phyloP scores from a whole-genome alignment of 2,329 filamentous ascomycete genomes.

The Geosmithia putterillii region DNA sequence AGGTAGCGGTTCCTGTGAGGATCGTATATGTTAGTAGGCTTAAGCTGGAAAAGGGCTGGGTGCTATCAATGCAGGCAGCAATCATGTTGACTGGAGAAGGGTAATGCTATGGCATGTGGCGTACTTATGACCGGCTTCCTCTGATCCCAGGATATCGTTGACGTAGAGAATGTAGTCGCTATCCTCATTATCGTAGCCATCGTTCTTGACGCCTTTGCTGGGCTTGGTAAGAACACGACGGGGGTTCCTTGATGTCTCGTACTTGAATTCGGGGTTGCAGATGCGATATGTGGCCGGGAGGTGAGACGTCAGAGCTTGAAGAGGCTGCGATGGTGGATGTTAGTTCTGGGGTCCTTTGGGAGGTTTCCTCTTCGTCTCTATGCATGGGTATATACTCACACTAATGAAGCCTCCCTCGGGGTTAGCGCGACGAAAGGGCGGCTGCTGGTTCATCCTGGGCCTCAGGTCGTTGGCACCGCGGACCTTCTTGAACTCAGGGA shows the following conservation, averaged over 20 bases:
- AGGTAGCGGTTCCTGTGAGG: slow-evolving; percentile 72
- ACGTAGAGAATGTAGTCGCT: slow-evolving; percentile 99
- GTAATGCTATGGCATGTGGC: slow-evolving; percentile 13
- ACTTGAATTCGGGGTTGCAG: slow-evolving; percentile 96
- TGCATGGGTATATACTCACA: slow-evolving; percentile 39
- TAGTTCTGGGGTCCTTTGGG: slow-evolving; percentile 4
- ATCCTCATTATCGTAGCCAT: slow-evolving; percentile 97
- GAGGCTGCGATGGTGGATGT: slow-evolving; percentile 46
- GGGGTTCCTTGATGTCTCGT: slow-evolving; percentile 94
- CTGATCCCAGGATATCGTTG: slow-evolving; percentile 94
- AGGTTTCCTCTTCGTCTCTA: not conserved
- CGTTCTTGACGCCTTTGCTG: slow-evolving; percentile 96
- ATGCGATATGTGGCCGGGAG: slow-evolving; percentile 94
- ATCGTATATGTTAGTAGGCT: slow-evolving; percentile 2
- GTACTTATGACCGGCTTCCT: slow-evolving; percentile 95
- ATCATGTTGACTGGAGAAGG: not conserved
- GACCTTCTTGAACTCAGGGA: slow-evolving; percentile 80
- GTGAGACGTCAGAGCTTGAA: slow-evolving; percentile 90
- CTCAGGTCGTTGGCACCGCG: slow-evolving; percentile 61
- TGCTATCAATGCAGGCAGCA: not conserved
- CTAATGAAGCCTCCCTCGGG: slow-evolving; percentile 98
- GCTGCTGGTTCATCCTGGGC: slow-evolving; percentile 76
- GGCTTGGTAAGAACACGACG: slow-evolving; percentile 93
- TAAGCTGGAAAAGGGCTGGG: no score
- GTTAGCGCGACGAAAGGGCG: slow-evolving; percentile 82